Evolutionary conservation across 2,329 filamentous ascomycete genomes (phyloP), one percentile per base, ranked within the genome.

Genomic region (Exophiala bonariae): DNA sequence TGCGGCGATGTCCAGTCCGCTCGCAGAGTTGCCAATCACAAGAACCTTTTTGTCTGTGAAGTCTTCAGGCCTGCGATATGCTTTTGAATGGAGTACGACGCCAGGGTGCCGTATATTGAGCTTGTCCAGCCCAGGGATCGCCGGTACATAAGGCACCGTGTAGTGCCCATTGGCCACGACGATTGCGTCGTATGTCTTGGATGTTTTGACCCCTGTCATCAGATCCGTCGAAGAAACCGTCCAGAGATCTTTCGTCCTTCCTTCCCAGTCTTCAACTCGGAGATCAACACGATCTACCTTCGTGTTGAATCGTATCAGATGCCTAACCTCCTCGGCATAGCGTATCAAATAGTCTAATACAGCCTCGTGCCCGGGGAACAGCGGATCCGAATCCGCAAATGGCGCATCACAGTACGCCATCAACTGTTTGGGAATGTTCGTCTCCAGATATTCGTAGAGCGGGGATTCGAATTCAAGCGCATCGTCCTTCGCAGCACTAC

Each of bases 11-110:
- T 97, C 92, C 13, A 89, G 70, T 0, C 89, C 92, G 0, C 89
- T 95, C 0, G 90, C 86, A 1, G 86, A 86, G 59, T 89, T 93
- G 8, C 92, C 92, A 0, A 96, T 82, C 0, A 96, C 78, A 4
- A 96, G 67, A 9, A 93, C 87, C 66, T 88, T 95, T 64, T 87
- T 86, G 43, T 72, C 76, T 1, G 64, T 62, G 59, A 85, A 96
- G 0, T 71, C 61, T 14, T 80, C 76, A 0, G 87, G 79, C 0
- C 68, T 76, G 32, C 90, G 83, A 63, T 90, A 97, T 47, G 82
- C 81, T 64, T 93, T 96, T 1, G 90, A 89, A 66, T 93, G 88
- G 2, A 75, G 77, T 34, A 92, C 80, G 3, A 77, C 62, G 0
- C 73, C 76, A 0, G 85, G 84, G 49, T 87, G 79, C 1, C 72